These are phyloP conservation scores for Paracamarosporium sp. DNA, from an alignment of 2,329 filamentous ascomycete genomes.

Conservation along the genomic window DNA sequence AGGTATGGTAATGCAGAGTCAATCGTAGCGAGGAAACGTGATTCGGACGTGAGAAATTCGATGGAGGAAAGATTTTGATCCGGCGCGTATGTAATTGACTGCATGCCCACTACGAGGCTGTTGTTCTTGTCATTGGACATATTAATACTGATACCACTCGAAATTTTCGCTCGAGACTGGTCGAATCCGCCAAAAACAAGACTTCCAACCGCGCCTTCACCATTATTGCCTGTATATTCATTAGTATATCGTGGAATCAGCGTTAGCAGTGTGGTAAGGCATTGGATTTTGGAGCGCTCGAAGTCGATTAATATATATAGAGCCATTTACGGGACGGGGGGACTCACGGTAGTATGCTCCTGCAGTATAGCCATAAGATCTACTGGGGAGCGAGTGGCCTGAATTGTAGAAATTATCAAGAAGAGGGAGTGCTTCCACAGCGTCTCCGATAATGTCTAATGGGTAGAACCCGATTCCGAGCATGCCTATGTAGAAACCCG, in stretches of 20 bases:
- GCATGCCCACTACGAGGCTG: conserved; percentile 30
- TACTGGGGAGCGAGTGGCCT: conserved; percentile 31
- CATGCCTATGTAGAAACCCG: no score
- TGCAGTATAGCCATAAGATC: conserved; percentile 42
- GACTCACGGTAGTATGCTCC: conserved; percentile 45
- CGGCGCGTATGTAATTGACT: conserved; percentile 27
- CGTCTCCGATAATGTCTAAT: no score
- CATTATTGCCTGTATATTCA: conserved; percentile 28
- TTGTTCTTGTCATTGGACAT: conserved; percentile 27
- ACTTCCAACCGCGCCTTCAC: conserved; percentile 32
- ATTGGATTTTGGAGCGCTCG: neutral
- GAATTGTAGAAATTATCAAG: conserved; percentile 41
- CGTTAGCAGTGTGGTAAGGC: neutral
- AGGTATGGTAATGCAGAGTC: conserved; percentile 49
- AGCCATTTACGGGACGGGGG: no score
- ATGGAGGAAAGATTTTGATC: conserved; percentile 17
- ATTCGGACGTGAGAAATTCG: neutral
- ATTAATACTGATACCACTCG: conserved; percentile 20
- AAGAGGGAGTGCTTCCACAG: no score
- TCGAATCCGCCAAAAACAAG: conserved; percentile 53
- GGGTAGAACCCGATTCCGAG: no score
- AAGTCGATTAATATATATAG: conserved; percentile 19
- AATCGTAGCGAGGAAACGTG: conserved; percentile 37
- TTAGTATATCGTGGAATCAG: conserved; percentile 16
- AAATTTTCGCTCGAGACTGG: conserved; percentile 29